Conservation (phyloP, 2,329 filamentous ascomycete species). For the Aureobasidium uvarum region DNA sequence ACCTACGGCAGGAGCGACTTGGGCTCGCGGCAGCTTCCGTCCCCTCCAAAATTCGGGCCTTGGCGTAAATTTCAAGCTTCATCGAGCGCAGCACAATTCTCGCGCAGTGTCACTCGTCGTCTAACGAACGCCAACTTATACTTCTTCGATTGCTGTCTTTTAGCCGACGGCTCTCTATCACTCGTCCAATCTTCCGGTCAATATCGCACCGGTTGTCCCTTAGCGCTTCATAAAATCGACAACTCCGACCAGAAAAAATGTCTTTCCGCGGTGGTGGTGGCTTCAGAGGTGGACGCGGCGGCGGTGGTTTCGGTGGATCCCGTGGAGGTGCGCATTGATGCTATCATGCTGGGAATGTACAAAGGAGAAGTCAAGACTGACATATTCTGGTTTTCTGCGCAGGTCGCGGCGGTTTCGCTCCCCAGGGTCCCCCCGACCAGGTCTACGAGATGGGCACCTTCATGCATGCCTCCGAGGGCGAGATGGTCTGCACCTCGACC, state of each 20-base stretch:
- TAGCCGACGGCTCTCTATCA: slow-evolving; percentile 6
- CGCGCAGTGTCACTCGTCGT: slow-evolving; percentile 13
- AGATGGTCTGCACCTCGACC: slow-evolving; percentile 94
- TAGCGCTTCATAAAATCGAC: slow-evolving; percentile 13
- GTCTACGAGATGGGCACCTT: slow-evolving; percentile 80
- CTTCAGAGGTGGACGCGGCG: slow-evolving; percentile 34
- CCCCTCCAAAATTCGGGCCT: slow-evolving; percentile 6
- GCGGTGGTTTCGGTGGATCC: slow-evolving; percentile 32
- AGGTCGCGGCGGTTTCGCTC: slow-evolving; percentile 27
- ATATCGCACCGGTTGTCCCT: slow-evolving; percentile 4
- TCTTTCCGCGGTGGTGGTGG: slow-evolving; percentile 34
- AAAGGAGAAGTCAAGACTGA: slow-evolving; percentile 15
- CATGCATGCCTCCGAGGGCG: slow-evolving; percentile 91
- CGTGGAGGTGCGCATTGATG: slow-evolving; percentile 34
- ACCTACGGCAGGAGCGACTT: background rate
- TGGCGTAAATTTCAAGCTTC: slow-evolving; percentile 24
- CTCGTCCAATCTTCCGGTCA: slow-evolving; percentile 2
- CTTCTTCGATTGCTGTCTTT: slow-evolving; percentile 1
- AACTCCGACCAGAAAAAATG: slow-evolving; percentile 29
- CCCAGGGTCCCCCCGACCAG: slow-evolving; percentile 24
- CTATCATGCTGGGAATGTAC: background rate
- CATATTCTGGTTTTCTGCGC: background rate
- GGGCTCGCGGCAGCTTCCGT: slow-evolving; percentile 11
- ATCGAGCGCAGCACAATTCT: background rate
- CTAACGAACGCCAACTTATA: slow-evolving; percentile 5